Evolutionary conservation across 148 eudicot genomes (phyloP), one percentile per base, ranked within the genome.

Genomic region (Vaccinium macrocarpon): DNA sequence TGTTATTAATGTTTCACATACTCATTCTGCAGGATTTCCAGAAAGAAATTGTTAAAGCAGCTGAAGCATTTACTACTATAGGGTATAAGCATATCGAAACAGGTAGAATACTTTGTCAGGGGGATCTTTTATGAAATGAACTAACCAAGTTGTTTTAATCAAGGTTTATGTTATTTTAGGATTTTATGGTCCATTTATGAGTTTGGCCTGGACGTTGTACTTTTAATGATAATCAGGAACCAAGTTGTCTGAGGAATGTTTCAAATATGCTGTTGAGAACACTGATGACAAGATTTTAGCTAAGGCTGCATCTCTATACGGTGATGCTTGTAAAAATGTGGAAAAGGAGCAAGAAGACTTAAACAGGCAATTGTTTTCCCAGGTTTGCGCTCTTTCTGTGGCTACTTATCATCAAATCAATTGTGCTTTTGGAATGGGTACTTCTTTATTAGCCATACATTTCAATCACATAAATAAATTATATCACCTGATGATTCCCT

Each of bases 181-280:
- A n/a, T 19, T 6, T 6, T 16, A 35, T 13, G 73, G 73, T 23
- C 42, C 5, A n/a, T 76, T 59, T 62, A 55, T 50, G 4, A 27
- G 32, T 23, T 46, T 29, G 27, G 11, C 46, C 25, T 38, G 10
- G 49, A 25, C 49, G 21, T 64, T 75, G 52, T n/a, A 66, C n/a
- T 46, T 13, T 68, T 57, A 19, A 80, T 55, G 82, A 59, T 84
- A 80, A 78, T 62, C 82, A 97, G 99, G 97, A 82, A 92, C 94
- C 86, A 97, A 95, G 89, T 90, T 97, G 89, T 93, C 99, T 16
- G 99, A 95, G 88, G 99, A 97, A 84, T 97, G 99, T 88, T 89
- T 93, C 91, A 95, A 90, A 87, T 97, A 95, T 88, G 99, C 98
- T 80, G 88, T 91, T 89, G 99, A 97, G 83, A 93, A 97, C 88